phyloP scores from a whole-genome alignment of 2,329 filamentous ascomycete species.

The Harringtonia aguacate region DNA sequence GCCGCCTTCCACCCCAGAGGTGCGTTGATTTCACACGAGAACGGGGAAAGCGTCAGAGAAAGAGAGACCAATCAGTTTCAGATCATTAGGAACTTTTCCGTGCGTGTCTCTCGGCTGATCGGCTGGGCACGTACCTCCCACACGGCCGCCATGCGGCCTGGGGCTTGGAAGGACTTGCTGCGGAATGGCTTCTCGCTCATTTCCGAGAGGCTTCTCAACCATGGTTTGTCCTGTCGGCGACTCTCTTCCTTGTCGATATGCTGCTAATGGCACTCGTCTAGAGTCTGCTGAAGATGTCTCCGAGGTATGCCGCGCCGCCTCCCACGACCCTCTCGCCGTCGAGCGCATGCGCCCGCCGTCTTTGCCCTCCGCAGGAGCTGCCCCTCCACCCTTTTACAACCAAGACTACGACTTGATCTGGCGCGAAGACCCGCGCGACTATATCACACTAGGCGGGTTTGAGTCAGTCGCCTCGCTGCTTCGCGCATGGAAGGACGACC shows the following conservation, averaged over 20 bases:
- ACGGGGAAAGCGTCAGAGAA: neutral
- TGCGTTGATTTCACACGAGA: neutral
- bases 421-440: slow-evolving; percentile 13
- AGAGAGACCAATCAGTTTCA: neutral
- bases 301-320: neutral
- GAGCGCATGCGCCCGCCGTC: slow-evolving; percentile 8
- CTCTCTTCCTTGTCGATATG: neutral
- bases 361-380: neutral
- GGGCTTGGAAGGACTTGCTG: slow-evolving; percentile 7
- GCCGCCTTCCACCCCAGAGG: neutral
- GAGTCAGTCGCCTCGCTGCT: slow-evolving; percentile 10
- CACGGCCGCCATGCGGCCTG: slow-evolving; percentile 11
- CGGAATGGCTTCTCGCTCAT: slow-evolving; percentile 11
- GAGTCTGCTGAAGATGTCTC: neutral
- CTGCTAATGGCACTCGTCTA: neutral
- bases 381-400: neutral
- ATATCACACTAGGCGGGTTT: slow-evolving; percentile 14
- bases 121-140: slow-evolving; percentile 7
- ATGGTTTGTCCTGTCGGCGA: neutral
- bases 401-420: slow-evolving; percentile 15
- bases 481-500: slow-evolving; percentile 9
- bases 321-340: slow-evolving; percentile 5
- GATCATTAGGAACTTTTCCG: neutral
- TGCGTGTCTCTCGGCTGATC: neutral
- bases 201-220: slow-evolving; percentile 7